Evolutionary conservation across 805 yeast genomes (phyloP), one percentile per base, ranked within the genome.

Genomic region (Yamadazyma paraphyllophila): DNA sequence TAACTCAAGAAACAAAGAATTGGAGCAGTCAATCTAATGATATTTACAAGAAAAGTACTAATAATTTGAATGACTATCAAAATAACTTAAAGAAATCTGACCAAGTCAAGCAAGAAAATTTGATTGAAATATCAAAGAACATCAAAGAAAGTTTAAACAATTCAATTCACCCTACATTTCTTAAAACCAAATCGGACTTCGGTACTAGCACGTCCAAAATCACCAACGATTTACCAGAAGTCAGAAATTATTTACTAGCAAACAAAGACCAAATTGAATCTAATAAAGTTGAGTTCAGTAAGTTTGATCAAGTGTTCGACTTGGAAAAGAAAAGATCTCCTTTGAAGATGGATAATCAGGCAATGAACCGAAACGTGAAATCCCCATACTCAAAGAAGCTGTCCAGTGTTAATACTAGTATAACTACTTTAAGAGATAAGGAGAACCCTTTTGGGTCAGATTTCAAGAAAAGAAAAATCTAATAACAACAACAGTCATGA

Each of bases 11-110:
- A 29, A 45, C 47, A 10, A 36, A 39, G 32, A 49, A 47, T 30
- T 52, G 55, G 55, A 39, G 34, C 14, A 40, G 20, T 13, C 47
- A 45, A 36, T 47, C 53, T 8, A 41, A 43, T n/a, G 49, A 50
- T 13, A 27, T 52, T n/a, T 40, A 52, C 38, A 37, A 43, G 42
- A 39, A 32, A 30, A 30, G n/a, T 27, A 46, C 36, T 36, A 45
- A 10, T 11, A 29, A 15, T 33, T 16, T 44, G 35, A 44, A 32
- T 12, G 46, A 44, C 12, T 43, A 52, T 16, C 41, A 44, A 26
- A 30, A 27, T 3, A 54, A 34, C 41, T 42, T 44, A 12, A 39
- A 41, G 32, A 43, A 37, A 25, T 45, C 34, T 24, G 34, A 32
- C 12, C 13, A 16, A 5, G 29, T 40, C 36, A 50, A 48, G 40